Conservation (phyloP, 345 rosid species). For the Populus simonii region DNA sequence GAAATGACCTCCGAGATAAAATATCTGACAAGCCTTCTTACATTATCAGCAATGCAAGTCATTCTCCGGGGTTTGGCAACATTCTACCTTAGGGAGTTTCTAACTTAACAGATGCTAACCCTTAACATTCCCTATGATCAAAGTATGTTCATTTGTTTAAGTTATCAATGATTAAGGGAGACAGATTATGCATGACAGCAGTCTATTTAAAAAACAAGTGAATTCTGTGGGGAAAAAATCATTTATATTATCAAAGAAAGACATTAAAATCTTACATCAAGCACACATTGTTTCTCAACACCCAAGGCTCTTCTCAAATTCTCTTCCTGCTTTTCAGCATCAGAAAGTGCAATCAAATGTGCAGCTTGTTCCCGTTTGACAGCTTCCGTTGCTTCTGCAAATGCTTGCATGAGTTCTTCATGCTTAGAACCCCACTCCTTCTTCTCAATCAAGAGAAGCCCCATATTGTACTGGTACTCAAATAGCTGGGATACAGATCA, state of each 20-base stretch:
- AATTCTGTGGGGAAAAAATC: background rate
- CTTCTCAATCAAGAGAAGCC: conserved; percentile 87
- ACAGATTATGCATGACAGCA: background rate
- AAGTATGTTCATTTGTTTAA: background rate
- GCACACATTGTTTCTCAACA: conserved; percentile 85
- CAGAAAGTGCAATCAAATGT: conserved; percentile 61
- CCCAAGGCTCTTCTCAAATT: conserved; percentile 84
- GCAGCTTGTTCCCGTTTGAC: conserved; percentile 73
- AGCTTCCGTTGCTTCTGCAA: conserved; percentile 57
- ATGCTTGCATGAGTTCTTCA: conserved; percentile 58
- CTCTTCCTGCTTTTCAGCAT: conserved; percentile 82
- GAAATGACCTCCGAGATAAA: too few relatives aligned
- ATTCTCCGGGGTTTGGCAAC: too few relatives aligned
- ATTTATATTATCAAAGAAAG: background rate
- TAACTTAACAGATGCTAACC: too few relatives aligned
- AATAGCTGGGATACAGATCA: conserved; percentile 56
- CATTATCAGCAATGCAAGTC: too few relatives aligned
- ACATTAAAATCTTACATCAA: conserved; percentile 55
- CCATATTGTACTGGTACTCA: conserved; percentile 91
- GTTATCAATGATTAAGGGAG: background rate
- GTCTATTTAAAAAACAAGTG: background rate
- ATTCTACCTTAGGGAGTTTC: too few relatives aligned
- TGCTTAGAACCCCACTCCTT: conserved; percentile 72
- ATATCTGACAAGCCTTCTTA: too few relatives aligned
- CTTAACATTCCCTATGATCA: background rate